Evolutionary conservation across 2,329 filamentous ascomycete genomes (phyloP).

Genomic region (Neophaeococcomyces mojaviensis): DNA sequence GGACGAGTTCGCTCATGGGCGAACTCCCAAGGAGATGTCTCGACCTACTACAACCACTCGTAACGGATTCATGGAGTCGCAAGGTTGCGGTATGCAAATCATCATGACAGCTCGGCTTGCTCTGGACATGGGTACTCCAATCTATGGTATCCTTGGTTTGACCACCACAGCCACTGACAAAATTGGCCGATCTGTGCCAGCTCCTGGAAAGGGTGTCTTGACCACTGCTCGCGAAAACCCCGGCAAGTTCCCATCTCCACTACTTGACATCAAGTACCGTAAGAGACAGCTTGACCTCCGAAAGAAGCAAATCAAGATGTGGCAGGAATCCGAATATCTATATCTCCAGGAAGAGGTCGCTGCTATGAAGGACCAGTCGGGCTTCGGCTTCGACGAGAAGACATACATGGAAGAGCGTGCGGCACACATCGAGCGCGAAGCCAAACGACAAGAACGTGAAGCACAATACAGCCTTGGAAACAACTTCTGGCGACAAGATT

Average conservation of each 20-base stretch:
- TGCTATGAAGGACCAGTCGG: slow-evolving; percentile 75
- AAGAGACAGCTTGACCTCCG: slow-evolving; percentile 89
- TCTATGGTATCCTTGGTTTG: slow-evolving; percentile 87
- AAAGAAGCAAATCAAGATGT: slow-evolving; percentile 88
- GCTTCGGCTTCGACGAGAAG: slow-evolving; percentile 65
- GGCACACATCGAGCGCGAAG: slow-evolving; percentile 79
- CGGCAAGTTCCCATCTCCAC: slow-evolving; percentile 87
- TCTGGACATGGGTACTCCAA: slow-evolving; percentile 96
- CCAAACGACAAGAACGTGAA: slow-evolving; percentile 83
- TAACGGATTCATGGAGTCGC: slow-evolving; percentile 98
- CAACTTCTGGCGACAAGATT: slow-evolving; percentile 97
- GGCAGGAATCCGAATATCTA: slow-evolving; percentile 90
- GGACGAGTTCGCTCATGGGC: slow-evolving; percentile 90
- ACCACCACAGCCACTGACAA: slow-evolving; percentile 97
- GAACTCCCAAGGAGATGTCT: slow-evolving; percentile 96
- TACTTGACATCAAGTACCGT: slow-evolving; percentile 96
- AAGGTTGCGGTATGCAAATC: slow-evolving; percentile 95
- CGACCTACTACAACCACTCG: slow-evolving; percentile 92
- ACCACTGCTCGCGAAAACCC: slow-evolving; percentile 87
- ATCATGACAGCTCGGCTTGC: slow-evolving; percentile 97
- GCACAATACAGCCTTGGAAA: slow-evolving; percentile 89
- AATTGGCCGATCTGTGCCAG: slow-evolving; percentile 94
- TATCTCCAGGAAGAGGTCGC: slow-evolving; percentile 88
- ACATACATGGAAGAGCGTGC: slow-evolving; percentile 82
- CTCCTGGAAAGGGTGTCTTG: slow-evolving; percentile 91